These are phyloP conservation scores for Grosmannia penicillata DNA, from an alignment of 2,329 filamentous ascomycete species.

Conservation along the genomic window DNA sequence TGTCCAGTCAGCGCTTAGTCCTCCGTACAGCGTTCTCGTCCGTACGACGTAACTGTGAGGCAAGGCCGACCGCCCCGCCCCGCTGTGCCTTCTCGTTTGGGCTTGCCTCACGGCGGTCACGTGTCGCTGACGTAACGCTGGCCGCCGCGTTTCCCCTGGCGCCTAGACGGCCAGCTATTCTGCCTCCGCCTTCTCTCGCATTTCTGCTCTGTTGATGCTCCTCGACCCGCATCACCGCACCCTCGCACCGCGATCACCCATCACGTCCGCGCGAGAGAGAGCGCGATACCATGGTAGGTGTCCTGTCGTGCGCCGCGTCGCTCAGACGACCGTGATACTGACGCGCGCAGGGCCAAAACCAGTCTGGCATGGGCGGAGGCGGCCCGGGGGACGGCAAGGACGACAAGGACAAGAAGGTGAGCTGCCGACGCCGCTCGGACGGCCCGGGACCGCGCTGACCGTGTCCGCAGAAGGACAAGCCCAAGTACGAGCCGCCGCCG, in stretches of 20 bases:
- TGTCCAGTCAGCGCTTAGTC: no score
- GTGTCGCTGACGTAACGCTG: no score
- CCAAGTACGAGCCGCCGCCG: constrained; percentile 98
- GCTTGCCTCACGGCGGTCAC: no score
- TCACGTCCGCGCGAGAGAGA: background rate
- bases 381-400: constrained; percentile 58
- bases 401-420: constrained; percentile 88
- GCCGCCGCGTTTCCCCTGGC: constrained; percentile 30
- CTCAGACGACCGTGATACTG: no score
- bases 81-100: background rate
- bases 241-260: background rate
- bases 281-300: background rate
- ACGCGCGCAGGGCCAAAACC: constrained; percentile 73
- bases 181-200: no score
- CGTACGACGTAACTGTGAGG: background rate
- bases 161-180: constrained; percentile 17
- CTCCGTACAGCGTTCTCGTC: background rate
- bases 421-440: constrained; percentile 1
- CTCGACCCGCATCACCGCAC: background rate
- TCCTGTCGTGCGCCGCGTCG: no score
- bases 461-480: constrained; percentile 99
- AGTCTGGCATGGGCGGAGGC: constrained; percentile 72
- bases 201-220: background rate
- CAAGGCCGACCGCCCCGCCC: background rate
- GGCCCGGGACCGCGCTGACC: no score